Percentiles rank a stretch among this genome's conserved stretches.
phyloP scores from a whole-genome alignment of 2,329 filamentous ascomycete genomes.

The Diaporthe sp. region DNA sequence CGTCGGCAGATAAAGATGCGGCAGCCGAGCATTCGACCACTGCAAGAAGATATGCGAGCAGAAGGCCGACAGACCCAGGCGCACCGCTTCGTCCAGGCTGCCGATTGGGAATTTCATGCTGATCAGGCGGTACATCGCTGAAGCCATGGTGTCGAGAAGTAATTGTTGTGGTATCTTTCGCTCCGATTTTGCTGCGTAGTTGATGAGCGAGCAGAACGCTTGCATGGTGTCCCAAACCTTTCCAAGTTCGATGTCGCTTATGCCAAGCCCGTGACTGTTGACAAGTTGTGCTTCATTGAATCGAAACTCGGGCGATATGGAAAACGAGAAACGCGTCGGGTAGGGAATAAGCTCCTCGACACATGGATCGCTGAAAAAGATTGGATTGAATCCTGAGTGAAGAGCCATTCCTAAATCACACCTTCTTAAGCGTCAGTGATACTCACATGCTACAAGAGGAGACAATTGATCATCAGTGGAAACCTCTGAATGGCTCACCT shows the following conservation, averaged over 20 bases:
- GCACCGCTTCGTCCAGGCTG: conserved; percentile 53
- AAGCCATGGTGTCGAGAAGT: conserved; percentile 51
- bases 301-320: background rate
- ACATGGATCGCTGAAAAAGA: conserved; percentile 26
- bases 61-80: conserved; percentile 56
- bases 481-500: conserved; percentile 44
- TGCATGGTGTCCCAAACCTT: conserved; percentile 44
- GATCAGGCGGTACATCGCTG: conserved; percentile 58
- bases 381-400: background rate
- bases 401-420: conserved; percentile 35
- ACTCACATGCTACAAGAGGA: no score
- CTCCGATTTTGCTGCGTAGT: conserved; percentile 43
- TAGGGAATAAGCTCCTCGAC: conserved; percentile 19
- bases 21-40: conserved; percentile 48
- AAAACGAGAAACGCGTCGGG: background rate
- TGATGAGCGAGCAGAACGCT: conserved; percentile 46
- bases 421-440: background rate
- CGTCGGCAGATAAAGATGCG: conserved; percentile 43
- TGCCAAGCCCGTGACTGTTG: background rate
- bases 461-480: background rate
- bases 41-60: conserved; percentile 55
- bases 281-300: background rate
- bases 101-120: conserved; percentile 48
- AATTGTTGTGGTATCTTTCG: conserved; percentile 42
- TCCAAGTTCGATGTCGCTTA: conserved; percentile 41